These are phyloP conservation scores for Lycium ferocissimum DNA, from an alignment of 257 asterid species.

Conservation along the genomic window DNA sequence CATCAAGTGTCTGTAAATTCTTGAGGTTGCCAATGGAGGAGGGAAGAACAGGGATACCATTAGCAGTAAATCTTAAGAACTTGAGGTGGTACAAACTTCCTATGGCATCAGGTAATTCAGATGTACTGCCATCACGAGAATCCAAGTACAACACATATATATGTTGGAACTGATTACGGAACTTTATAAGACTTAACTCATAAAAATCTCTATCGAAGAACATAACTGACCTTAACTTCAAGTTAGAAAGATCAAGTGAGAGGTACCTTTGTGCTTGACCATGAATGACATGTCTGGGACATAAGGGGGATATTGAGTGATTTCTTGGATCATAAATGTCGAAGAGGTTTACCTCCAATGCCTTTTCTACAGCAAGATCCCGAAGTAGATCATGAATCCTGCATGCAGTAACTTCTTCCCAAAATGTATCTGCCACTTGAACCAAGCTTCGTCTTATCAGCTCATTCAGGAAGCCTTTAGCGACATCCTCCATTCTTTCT, in stretches of 20 bases:
- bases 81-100: constrained; percentile 29
- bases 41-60: background rate
- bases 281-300: background rate
- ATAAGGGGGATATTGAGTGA: background rate
- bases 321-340: background rate
- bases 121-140: too few species aligned
- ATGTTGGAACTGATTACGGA: background rate
- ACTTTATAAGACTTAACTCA: background rate
- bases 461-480: background rate
- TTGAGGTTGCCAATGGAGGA: constrained; percentile 29
- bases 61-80: constrained; percentile 25
- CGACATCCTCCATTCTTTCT: background rate
- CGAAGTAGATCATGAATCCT: constrained; percentile 29
- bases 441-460: constrained; percentile 17
- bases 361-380: constrained; percentile 15
- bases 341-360: background rate
- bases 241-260: constrained; percentile 18
- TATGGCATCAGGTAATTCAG: background rate
- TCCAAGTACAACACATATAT: constrained; percentile 25
- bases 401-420: background rate
- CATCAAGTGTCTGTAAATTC: constrained; percentile 20
- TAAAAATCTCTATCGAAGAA: background rate
- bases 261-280: background rate
- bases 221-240: background rate
- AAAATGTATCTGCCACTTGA: background rate